A percentile compares a stretch with the other conserved stretches of the same genome.
Conservation (phyloP, 2,329 filamentous ascomycete genomes). For the Aspergillus candidus region DNA sequence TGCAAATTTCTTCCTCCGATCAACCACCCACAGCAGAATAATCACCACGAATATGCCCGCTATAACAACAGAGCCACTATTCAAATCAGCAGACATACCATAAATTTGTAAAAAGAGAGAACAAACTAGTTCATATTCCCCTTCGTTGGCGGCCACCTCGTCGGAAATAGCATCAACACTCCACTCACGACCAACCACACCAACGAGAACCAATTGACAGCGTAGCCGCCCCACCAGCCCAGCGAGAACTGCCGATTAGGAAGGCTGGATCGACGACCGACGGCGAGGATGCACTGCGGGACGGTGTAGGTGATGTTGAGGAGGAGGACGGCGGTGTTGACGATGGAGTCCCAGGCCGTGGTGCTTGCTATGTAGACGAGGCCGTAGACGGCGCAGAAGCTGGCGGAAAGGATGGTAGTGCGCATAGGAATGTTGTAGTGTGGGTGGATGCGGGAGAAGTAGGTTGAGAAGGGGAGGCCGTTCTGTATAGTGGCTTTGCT, state of each 20-base stretch:
- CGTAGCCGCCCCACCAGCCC: constrained; percentile 1
- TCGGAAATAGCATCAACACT: constrained; percentile 4
- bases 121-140: constrained; percentile 8
- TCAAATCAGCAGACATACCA: neutral
- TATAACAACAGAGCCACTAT: constrained; percentile 8
- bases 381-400: constrained; percentile 35
- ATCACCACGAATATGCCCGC: constrained; percentile 5
- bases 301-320: constrained; percentile 37
- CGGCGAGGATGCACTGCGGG: constrained; percentile 39
- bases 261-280: constrained; percentile 27
- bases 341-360: constrained; percentile 36
- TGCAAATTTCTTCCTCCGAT: constrained; percentile 9
- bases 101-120: neutral
- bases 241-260: constrained; percentile 9
- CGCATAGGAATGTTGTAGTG: constrained; percentile 25
- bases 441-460: constrained; percentile 11
- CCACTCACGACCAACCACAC: constrained; percentile 3
- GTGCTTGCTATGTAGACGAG: constrained; percentile 20
- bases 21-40: constrained; percentile 8
- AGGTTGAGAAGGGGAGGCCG: constrained; percentile 7
- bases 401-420: too few species aligned
- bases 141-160: neutral
- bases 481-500: neutral
- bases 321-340: constrained; percentile 29
- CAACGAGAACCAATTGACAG: constrained; percentile 3